Evolutionary conservation across 2,329 filamentous ascomycete species (phyloP).

Genomic region (Plenodomus lindquistii): DNA sequence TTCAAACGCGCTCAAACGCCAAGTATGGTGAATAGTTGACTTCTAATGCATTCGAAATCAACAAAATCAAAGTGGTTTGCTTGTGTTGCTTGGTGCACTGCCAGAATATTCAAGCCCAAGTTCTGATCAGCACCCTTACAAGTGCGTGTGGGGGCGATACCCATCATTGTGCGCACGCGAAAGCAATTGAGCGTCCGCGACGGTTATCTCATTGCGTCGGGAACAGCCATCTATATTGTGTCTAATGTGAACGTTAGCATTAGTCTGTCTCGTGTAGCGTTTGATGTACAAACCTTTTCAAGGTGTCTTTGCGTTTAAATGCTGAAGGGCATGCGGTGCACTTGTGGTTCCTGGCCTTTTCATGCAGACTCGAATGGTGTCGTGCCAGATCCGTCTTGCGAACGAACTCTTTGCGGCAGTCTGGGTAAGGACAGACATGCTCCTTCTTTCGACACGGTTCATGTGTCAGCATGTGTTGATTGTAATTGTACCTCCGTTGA

Average conservation of each 20-base stretch:
- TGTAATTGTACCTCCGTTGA: conserved; percentile 83
- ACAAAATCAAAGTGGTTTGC: too few relatives aligned
- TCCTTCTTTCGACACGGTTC: conserved; percentile 73
- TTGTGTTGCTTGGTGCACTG: too few relatives aligned
- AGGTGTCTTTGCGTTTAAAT: conserved; percentile 81
- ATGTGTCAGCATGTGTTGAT: conserved; percentile 83
- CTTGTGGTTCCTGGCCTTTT: conserved; percentile 69
- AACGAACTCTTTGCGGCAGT: conserved; percentile 76
- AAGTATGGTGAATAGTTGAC: too few relatives aligned
- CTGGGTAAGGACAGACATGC: conserved; percentile 66
- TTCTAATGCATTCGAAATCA: too few relatives aligned
- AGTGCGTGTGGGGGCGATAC: neutral
- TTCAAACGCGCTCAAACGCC: conserved; percentile 17
- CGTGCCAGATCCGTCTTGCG: conserved; percentile 76
- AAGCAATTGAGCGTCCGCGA: conserved; percentile 13
- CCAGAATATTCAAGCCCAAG: neutral
- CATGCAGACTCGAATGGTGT: conserved; percentile 67
- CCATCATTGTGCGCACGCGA: conserved; percentile 11
- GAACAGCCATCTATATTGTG: conserved; percentile 79
- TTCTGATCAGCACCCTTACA: neutral
- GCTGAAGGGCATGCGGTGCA: conserved; percentile 72
- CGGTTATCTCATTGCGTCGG: conserved; percentile 51
- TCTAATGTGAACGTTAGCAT: conserved; percentile 48
- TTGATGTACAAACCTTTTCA: conserved; percentile 66
- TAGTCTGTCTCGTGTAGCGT: neutral